A percentile compares a stretch with the other conserved stretches of the same genome.
Conservation (phyloP, 2,329 filamentous ascomycete species). For the Paecilomyces formosus region DNA sequence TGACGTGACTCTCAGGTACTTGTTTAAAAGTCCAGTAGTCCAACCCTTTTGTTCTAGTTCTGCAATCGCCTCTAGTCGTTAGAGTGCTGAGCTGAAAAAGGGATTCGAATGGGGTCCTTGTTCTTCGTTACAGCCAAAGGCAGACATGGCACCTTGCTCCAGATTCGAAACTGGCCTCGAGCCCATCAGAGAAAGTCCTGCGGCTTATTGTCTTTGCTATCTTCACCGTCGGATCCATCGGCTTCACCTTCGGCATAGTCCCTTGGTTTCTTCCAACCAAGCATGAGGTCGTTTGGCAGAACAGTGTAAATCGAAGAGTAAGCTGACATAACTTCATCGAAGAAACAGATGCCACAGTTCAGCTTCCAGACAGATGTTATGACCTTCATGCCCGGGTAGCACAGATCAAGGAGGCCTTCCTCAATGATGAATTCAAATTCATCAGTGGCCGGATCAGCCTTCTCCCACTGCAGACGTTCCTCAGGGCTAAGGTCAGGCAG, state of each 20-base stretch:
- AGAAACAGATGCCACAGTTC: constrained; percentile 55
- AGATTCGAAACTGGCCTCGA: not conserved
- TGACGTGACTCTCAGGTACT: too few species aligned
- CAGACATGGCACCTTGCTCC: too few species aligned
- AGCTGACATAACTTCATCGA: constrained; percentile 51
- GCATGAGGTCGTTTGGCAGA: constrained; percentile 63
- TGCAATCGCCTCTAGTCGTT: too few species aligned
- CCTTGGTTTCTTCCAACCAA: constrained; percentile 54
- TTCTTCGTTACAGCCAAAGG: too few species aligned
- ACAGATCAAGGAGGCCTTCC: constrained; percentile 47
- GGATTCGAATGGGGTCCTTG: too few species aligned
- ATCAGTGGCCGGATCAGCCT: constrained; percentile 11
- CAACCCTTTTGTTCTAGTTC: too few species aligned
- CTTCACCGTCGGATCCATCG: constrained; percentile 8
- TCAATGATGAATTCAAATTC: constrained; percentile 61
- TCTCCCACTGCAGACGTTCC: constrained; percentile 20
- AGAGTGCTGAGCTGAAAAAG: too few species aligned
- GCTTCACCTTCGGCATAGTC: constrained; percentile 11
- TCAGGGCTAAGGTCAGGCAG: constrained; percentile 29
- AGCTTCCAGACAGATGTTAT: constrained; percentile 50
- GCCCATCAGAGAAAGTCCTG: not conserved
- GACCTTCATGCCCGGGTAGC: constrained; percentile 60
- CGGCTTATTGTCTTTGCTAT: constrained; percentile 1
- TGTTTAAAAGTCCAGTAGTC: too few species aligned
- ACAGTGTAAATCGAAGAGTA: constrained; percentile 58